Evolutionary conservation across 352 stramenopile genomes (phyloP).

Genomic region (Phytopythium ostracodes): DNA sequence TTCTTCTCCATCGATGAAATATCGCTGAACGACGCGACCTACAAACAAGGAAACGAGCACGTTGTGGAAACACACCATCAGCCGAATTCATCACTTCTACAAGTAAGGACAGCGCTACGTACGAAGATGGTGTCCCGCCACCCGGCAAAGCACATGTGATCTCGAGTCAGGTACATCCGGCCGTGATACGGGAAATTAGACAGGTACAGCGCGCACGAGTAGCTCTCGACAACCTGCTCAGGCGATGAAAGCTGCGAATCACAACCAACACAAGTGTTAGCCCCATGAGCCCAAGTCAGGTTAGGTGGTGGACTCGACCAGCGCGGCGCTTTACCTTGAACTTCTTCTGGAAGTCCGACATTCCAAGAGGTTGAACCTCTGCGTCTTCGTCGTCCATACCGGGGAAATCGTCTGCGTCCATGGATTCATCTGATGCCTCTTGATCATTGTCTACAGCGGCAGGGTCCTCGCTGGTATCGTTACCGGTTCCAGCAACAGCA

Average conservation of each 20-base stretch:
- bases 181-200: slow-evolving; percentile 83
- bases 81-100: neutral
- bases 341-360: slow-evolving; percentile 79
- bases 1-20: slow-evolving; percentile 80
- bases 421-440: slow-evolving; percentile 9
- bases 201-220: slow-evolving; percentile 74
- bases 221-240: slow-evolving; percentile 82
- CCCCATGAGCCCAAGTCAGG: neutral
- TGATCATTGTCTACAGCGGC: slow-evolving; percentile 6
- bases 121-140: slow-evolving; percentile 82
- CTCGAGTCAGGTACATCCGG: slow-evolving; percentile 68
- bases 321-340: slow-evolving; percentile 48
- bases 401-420: slow-evolving; percentile 31
- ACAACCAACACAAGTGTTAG: slow-evolving; percentile 8
- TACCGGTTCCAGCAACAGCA: neutral
- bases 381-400: slow-evolving; percentile 4
- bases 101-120: slow-evolving; percentile 14
- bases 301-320: neutral
- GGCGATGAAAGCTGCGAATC: slow-evolving; percentile 42
- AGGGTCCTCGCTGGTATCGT: neutral
- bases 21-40: slow-evolving; percentile 75
- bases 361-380: slow-evolving; percentile 38
- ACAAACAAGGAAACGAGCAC: neutral
- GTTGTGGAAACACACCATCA: neutral
- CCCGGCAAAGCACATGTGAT: slow-evolving; percentile 77